Evolutionary conservation across 2,329 filamentous ascomycete genomes (phyloP), one percentile per base, ranked within the genome.

Genomic region (Exophiala calicioides): DNA sequence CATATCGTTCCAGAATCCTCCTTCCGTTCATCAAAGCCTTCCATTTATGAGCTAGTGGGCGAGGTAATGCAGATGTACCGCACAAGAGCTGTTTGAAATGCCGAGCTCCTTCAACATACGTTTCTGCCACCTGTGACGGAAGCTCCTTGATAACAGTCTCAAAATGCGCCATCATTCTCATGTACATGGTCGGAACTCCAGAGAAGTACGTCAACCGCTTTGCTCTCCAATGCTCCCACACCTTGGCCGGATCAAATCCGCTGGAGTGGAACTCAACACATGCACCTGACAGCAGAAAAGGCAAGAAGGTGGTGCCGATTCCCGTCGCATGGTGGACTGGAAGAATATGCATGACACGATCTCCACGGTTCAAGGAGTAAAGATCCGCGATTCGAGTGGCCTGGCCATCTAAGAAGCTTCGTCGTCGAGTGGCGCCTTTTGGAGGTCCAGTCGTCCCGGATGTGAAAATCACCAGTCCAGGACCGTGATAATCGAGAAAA

Each of bases 401-500:
- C 13, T 30, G 23, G 5, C 24, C 26, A 9, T 26, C 37, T 30
- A 19, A 16, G 23, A 4, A 10, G 18, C 21, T 19, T 9, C 7
- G 12, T 18, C 26, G 36, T 16, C 32, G 18, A 10, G 18, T 16
- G 3, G 16, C 77, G 2, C 80, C 82, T 47, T 81, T 80, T 0
- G 79, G 77, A 38, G 72, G 74, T 42, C 75, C 75, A 1, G 78
- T 77, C 0, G 78, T 79, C 0, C 78, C 77, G 3, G 77, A 77
- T 0, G 76, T 78, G 51, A 84, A 81, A 4, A 86, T 75, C 2
- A 82, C 39, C 58, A 82, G 86, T 30, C 40, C 63, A n/a, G 62
- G 57, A 1, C 42, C 44, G 39, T 63, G 62, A 34, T 55, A 52
- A 35, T 63, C 55, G 4, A 58, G 53, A n/a, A 55, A 51, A 2